phyloP scores from a whole-genome alignment of 257 asterid genomes.

The Ophiorrhiza pumila region DNA sequence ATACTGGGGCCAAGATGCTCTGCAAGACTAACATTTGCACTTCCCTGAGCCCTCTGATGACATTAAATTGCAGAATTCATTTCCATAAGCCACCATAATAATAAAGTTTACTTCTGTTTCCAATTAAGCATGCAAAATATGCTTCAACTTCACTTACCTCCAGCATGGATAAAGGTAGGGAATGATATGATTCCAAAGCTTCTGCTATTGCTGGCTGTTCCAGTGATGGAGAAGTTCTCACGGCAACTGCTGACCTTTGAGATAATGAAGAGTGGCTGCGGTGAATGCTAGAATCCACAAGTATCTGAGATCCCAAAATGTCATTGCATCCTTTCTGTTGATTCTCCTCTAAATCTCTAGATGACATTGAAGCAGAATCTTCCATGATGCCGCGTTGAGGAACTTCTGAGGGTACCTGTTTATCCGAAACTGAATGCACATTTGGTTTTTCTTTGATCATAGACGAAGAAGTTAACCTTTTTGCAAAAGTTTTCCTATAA shows the following conservation, averaged over 20 bases:
- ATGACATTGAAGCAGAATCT: conserved; percentile 24
- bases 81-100: not conserved
- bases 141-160: conserved; percentile 46
- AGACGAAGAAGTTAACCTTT: conserved; percentile 32
- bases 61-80: not conserved
- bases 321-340: conserved; percentile 24
- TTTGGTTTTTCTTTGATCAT: conserved; percentile 22
- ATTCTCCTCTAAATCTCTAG: conserved; percentile 18
- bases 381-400: conserved; percentile 24
- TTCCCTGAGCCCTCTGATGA: conserved; percentile 45
- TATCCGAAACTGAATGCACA: conserved; percentile 20
- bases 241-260: conserved; percentile 54
- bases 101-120: not conserved
- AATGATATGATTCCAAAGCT: conserved; percentile 61
- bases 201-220: conserved; percentile 44
- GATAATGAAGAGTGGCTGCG: conserved; percentile 84
- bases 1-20: conserved; percentile 33
- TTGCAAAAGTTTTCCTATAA: conserved; percentile 50
- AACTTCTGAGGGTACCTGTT: conserved; percentile 17
- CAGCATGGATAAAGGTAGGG: conserved; percentile 81
- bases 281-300: conserved; percentile 49
- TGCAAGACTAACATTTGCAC: conserved; percentile 30
- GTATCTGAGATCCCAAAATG: conserved; percentile 36
- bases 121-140: not conserved
- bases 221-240: conserved; percentile 47